phyloP scores from a whole-genome alignment of 371 early-diverging fungal genomes.

The Cladochytrium tenue region DNA sequence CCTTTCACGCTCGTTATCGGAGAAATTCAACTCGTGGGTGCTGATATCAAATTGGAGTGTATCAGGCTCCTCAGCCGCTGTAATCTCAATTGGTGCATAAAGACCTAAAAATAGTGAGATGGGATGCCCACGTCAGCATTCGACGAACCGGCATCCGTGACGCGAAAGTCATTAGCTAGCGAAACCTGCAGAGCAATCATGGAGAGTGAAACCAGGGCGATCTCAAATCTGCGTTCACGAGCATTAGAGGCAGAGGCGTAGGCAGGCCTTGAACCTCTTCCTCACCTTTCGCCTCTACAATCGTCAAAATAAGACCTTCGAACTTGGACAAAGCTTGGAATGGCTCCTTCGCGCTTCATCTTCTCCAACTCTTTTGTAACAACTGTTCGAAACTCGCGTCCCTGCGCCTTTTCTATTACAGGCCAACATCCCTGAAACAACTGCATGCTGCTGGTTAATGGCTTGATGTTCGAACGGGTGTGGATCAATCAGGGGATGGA shows the following conservation, averaged over 20 bases:
- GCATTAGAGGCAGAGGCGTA: neutral
- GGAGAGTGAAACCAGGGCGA: neutral
- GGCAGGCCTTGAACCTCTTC: conserved; percentile 22
- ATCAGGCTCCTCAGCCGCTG: neutral
- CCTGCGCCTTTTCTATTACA: conserved; percentile 31
- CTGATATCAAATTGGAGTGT: neutral
- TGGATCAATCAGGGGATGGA: too few species aligned
- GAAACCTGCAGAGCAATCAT: neutral
- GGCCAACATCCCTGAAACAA: conserved; percentile 46
- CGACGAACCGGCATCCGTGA: neutral
- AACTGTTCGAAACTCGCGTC: conserved; percentile 34
- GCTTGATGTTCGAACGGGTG: too few species aligned
- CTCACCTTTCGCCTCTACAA: conserved; percentile 34
- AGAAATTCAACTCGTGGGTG: neutral
- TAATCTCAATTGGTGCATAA: neutral
- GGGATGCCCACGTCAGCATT: neutral
- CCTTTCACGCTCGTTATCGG: too few species aligned
- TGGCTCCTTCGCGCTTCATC: conserved; percentile 18
- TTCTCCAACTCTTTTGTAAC: conserved; percentile 42
- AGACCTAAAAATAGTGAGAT: neutral
- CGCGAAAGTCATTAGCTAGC: neutral
- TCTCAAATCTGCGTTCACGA: conserved; percentile 1
- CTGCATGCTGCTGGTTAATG: too few species aligned
- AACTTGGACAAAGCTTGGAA: conserved; percentile 24
- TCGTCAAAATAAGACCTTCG: conserved; percentile 44